These are phyloP conservation scores for Beta macrorhiza DNA, from an alignment of 179 eudicot genomes.

Conservation along the genomic window DNA sequence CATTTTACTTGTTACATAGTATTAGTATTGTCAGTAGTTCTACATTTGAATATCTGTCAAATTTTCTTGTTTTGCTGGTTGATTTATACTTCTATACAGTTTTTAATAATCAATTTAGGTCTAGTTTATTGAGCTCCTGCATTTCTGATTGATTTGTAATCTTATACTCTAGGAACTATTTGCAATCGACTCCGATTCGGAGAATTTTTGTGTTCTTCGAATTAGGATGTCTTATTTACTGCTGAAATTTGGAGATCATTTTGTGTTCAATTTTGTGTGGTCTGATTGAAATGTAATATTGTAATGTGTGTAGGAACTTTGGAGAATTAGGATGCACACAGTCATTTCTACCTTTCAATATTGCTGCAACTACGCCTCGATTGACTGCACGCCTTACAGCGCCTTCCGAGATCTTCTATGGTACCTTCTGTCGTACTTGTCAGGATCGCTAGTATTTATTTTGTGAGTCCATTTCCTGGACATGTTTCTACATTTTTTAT, in stretches of 20 bases:
- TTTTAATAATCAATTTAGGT: neutral
- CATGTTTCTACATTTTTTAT: conserved; percentile 11
- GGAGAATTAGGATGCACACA: conserved; percentile 72
- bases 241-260: neutral
- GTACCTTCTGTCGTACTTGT: conserved; percentile 95
- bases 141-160: neutral
- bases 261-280: conserved; percentile 4
- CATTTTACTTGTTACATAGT: neutral
- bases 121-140: too few species aligned
- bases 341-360: conserved; percentile 66
- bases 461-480: conserved; percentile 67
- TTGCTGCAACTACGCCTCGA: conserved; percentile 36
- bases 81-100: neutral
- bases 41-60: too few species aligned
- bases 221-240: neutral
- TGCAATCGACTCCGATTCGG: neutral
- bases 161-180: neutral
- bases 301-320: conserved; percentile 45
- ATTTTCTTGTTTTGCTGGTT: neutral
- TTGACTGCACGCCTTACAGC: conserved; percentile 63
- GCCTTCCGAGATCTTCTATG: conserved; percentile 79
- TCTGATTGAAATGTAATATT: neutral
- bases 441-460: conserved; percentile 87
- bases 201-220: neutral
- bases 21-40: neutral